Base-by-base conservation (phyloP, 148 eudicot genomes). In the Cornus controversa region DNA sequence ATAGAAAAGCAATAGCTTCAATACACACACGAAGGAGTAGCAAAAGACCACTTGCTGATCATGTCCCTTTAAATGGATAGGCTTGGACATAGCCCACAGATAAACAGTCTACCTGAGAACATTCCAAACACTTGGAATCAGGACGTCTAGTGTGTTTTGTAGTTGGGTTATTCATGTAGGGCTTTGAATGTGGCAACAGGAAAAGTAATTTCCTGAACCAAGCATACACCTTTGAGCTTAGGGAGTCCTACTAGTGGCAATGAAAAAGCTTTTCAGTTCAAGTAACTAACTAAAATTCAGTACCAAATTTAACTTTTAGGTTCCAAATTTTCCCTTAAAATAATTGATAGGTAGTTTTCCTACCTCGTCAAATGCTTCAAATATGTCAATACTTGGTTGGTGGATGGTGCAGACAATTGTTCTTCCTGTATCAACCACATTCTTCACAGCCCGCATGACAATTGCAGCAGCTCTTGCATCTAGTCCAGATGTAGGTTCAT, bases 341-440 rank as follows among this genome's bases (percentile, higher is more conserved):
- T 25, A 64, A 15, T 75, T 5, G 9, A 27, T 18, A 50, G 13
- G 14, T 45, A 27, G 18, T 5, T 40, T 37, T 74, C 24, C 42
- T 81, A 94, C 98, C 92, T 92, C 98, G 68, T 94, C 98, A 85
- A 94, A 94, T 42, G 97, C 91, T 84, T 94, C 97, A 81, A 94
- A 94, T 70, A 94, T 94, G 80, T 94, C 94, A 71, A 94, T 92
- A 65, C 94, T 92, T 31, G 97, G 96, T 62, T 94, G 98, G 82
- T 94, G 98, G 78, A 94, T 92, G 70, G 96, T 94, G 86, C 96
- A 94, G 37, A 89, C 97, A 63, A 92, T 88, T 27, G 98, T 94
- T 75, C 97, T 89, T 66, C 94, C 97, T 24, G 97, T 92, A 26
- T 76, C 78, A 58, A 83, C 94, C 66, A 92, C 85, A 78, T 94